Percentiles rank a stretch among this genome's conserved stretches.
Evolutionary conservation across 2,329 filamentous ascomycete species (phyloP).

Genomic region (Ophiostoma sp.): DNA sequence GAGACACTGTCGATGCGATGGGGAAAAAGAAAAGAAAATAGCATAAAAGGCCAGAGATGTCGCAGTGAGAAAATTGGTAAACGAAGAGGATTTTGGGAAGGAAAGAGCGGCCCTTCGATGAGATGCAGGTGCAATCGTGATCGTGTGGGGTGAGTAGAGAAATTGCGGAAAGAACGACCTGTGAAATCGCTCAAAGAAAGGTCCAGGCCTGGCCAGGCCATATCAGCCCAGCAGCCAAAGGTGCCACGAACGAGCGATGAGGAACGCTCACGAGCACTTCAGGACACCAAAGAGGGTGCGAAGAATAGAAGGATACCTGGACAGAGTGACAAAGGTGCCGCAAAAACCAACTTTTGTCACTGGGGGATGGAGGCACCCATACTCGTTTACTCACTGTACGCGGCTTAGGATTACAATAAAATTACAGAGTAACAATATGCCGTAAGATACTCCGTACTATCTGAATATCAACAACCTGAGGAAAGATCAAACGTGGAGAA

Average conservation of each 20-base stretch:
- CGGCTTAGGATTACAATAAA: background rate
- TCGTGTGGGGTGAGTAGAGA: background rate
- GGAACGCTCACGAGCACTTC: background rate
- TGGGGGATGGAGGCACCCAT: background rate
- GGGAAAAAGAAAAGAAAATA: background rate
- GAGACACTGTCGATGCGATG: background rate
- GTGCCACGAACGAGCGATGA: background rate
- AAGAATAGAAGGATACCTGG: background rate
- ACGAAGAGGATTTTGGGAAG: background rate
- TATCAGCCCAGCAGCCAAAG: background rate
- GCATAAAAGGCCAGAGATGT: background rate
- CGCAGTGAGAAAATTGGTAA: background rate
- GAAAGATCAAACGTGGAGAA: background rate
- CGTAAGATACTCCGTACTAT: background rate
- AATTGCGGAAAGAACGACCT: conserved; percentile 2
- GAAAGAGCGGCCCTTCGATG: background rate
- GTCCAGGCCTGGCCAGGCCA: background rate
- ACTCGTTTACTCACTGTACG: background rate
- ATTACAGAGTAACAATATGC: background rate
- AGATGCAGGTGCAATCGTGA: background rate
- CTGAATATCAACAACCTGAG: too few species aligned
- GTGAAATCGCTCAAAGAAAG: background rate
- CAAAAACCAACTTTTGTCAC: background rate
- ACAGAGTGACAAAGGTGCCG: background rate
- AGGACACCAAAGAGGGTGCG: background rate